These are phyloP conservation scores for Scheffersomyces titani DNA, from an alignment of 1,139 yeast genomes.

Conservation along the genomic window DNA sequence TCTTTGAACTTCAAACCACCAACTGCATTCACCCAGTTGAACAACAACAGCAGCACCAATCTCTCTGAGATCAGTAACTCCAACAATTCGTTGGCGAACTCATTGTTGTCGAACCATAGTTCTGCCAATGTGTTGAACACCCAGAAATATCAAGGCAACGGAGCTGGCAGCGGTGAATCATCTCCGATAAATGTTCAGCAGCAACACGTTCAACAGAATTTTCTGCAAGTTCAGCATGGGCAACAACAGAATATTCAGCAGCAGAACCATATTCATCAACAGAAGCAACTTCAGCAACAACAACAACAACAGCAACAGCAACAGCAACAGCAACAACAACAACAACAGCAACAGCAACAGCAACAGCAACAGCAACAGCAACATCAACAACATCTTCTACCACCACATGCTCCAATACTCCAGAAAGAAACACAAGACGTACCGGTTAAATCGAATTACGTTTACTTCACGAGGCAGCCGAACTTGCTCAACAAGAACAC, in stretches of 20 bases:
- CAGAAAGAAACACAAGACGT: conserved; percentile 6
- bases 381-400: conserved; percentile 11
- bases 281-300: conserved; percentile 11
- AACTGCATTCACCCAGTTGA: conserved; percentile 44
- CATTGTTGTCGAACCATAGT: conserved; percentile 26
- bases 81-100: conserved; percentile 23
- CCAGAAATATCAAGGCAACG: not conserved
- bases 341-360: conserved; percentile 15
- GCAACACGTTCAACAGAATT: conserved; percentile 5
- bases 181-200: conserved; percentile 4
- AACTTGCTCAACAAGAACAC: conserved; percentile 64
- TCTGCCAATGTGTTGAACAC: conserved; percentile 11
- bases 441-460: conserved; percentile 41
- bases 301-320: conserved; percentile 15
- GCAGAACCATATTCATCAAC: not conserved
- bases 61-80: conserved; percentile 35
- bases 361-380: conserved; percentile 15
- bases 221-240: conserved; percentile 2
- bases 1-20: conserved; percentile 45
- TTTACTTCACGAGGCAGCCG: conserved; percentile 85
- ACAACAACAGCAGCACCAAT: conserved; percentile 43
- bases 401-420: not conserved
- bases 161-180: not conserved
- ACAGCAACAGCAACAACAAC: conserved; percentile 19
- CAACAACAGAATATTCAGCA: not conserved